A percentile compares a stretch with the other conserved stretches of the same genome.
Conservation (phyloP, 129 eudicot species). For the Smallanthus sonchifolius region DNA sequence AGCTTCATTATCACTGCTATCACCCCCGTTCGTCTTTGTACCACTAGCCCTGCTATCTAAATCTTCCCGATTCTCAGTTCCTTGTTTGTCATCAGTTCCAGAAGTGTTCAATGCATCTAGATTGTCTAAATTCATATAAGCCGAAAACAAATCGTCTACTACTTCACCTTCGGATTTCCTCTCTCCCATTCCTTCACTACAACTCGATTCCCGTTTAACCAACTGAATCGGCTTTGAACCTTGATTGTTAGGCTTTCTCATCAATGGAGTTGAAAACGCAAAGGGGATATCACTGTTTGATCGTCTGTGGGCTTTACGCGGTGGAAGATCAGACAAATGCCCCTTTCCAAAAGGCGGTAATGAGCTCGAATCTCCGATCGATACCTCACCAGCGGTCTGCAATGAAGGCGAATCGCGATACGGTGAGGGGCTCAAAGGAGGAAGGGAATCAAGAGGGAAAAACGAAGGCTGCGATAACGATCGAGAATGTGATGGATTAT, state of each 20-base stretch:
- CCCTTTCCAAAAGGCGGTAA: slow-evolving; percentile 47
- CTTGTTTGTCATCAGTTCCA: slow-evolving; percentile 76
- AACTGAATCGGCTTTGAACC: slow-evolving; percentile 57
- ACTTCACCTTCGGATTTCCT: slow-evolving; percentile 76
- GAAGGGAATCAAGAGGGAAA: slow-evolving; percentile 73
- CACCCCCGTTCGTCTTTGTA: slow-evolving; percentile 79
- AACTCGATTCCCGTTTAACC: slow-evolving; percentile 57
- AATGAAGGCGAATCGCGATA: slow-evolving; percentile 50
- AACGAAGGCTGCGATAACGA: slow-evolving; percentile 81
- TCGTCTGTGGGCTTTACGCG: slow-evolving; percentile 85
- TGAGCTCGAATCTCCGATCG: slow-evolving; percentile 70
- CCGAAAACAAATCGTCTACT: slow-evolving; percentile 71
- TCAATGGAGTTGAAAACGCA: slow-evolving; percentile 53
- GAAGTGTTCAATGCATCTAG: slow-evolving; percentile 78
- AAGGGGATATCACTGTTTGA: slow-evolving; percentile 88
- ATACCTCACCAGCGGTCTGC: slow-evolving; percentile 38
- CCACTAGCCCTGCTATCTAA: slow-evolving; percentile 50
- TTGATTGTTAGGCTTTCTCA: slow-evolving; percentile 39
- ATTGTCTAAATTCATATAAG: slow-evolving; percentile 88
- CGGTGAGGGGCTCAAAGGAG: slow-evolving; percentile 87
- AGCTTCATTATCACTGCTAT: slow-evolving; percentile 96
- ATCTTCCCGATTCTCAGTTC: too few species aligned
- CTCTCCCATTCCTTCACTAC: slow-evolving; percentile 66
- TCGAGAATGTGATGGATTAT: slow-evolving; percentile 56
- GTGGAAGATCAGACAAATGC: slow-evolving; percentile 63